Conservation (phyloP, 139 green algal species). For the Nannochloris sp. region DNA sequence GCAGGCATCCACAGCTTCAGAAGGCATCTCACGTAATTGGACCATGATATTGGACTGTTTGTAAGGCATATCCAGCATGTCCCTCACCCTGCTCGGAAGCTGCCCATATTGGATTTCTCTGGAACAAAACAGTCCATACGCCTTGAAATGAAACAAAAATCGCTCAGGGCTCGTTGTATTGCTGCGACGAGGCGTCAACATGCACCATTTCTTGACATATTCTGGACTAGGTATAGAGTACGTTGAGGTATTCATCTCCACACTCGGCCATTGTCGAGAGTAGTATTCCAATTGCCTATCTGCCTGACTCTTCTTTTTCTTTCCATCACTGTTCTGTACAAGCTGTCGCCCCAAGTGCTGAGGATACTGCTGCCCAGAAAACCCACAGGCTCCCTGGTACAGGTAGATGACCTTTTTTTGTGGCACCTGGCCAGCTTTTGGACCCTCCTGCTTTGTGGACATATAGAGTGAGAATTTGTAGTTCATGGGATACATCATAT, state of each 20-base stretch:
- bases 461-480: too few species aligned
- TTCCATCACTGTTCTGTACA: background rate
- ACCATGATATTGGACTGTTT: background rate
- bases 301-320: background rate
- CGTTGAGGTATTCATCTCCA: constrained; percentile 29
- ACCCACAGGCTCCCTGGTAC: constrained; percentile 1
- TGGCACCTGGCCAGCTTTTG: too few species aligned
- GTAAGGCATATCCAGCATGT: background rate
- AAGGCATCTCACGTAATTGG: constrained; percentile 4
- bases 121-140: constrained; percentile 37
- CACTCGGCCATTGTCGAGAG: background rate
- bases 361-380: background rate
- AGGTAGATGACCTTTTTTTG: background rate
- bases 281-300: background rate
- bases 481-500: too few species aligned
- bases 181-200: background rate
- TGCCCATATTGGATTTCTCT: constrained; percentile 1
- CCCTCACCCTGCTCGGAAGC: constrained; percentile 6
- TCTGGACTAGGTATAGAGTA: constrained; percentile 32
- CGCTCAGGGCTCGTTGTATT: constrained; percentile 1
- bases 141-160: constrained; percentile 46
- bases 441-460: too few species aligned
- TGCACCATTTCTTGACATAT: constrained; percentile 14
- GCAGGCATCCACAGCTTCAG: constrained; percentile 2
- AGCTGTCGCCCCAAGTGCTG: background rate